Evolutionary conservation across 2,329 filamentous ascomycete species (phyloP).

Genomic region (Cladosporium sp.): DNA sequence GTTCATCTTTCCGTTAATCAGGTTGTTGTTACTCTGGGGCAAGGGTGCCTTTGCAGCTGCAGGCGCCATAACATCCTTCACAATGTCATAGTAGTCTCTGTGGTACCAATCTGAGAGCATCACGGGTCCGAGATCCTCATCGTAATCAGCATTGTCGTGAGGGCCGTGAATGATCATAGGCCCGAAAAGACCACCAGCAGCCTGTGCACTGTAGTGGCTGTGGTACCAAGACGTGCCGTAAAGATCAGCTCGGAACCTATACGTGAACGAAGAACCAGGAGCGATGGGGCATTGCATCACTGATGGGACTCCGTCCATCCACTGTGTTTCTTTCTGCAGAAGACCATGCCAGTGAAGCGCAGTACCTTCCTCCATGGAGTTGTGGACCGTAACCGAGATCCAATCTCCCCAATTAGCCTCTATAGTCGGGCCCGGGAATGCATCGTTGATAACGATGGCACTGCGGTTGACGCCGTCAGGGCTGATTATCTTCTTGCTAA

Average conservation of each 20-base stretch:
- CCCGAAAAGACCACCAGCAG: constrained; percentile 44
- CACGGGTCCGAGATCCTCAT: constrained; percentile 46
- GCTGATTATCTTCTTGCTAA: constrained; percentile 32
- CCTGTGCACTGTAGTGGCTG: constrained; percentile 45
- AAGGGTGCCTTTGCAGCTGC: constrained; percentile 24
- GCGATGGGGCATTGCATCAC: constrained; percentile 50
- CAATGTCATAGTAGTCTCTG: constrained; percentile 33
- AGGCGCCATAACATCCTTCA: constrained; percentile 36
- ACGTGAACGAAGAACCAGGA: constrained; percentile 38
- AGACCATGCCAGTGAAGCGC: constrained; percentile 57
- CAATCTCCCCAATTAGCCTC: constrained; percentile 40
- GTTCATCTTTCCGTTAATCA: constrained; percentile 38
- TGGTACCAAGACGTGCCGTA: constrained; percentile 46
- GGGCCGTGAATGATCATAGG: constrained; percentile 48
- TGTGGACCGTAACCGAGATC: constrained; percentile 38
- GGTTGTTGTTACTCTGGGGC: constrained; percentile 36
- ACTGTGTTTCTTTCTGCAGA: constrained; percentile 54
- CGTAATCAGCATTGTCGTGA: constrained; percentile 41
- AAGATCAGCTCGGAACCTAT: constrained; percentile 42
- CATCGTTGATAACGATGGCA: constrained; percentile 35
- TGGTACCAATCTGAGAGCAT: constrained; percentile 48
- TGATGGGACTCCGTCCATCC: constrained; percentile 51
- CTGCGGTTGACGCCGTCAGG: constrained; percentile 37
- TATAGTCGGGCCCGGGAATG: constrained; percentile 34
- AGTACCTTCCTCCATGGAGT: constrained; percentile 43